phyloP scores from a whole-genome alignment of 306 rosid genomes.

The Vicia faba region DNA sequence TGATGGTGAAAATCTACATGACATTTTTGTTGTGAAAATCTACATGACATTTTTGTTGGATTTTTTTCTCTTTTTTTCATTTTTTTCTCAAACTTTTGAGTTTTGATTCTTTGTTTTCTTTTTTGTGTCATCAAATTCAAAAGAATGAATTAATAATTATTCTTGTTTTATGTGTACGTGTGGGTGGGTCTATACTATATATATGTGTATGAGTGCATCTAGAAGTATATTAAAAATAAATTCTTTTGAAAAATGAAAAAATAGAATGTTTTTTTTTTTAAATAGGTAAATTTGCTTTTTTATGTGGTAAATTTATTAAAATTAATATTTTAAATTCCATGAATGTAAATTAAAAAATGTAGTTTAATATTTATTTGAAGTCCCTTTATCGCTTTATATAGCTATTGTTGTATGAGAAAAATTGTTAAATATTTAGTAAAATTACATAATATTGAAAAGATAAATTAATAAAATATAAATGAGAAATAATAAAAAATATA shows the following conservation, averaged over 20 bases:
- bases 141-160: neutral
- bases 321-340: neutral
- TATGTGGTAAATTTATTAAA: neutral
- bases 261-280: neutral
- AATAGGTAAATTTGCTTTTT: neutral
- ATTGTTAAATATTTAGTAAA: too few species aligned
- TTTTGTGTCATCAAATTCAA: neutral
- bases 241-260: too few species aligned
- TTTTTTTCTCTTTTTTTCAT: slow-evolving; percentile 26
- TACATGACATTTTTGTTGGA: slow-evolving; percentile 30
- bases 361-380: too few species aligned
- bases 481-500: too few species aligned
- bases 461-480: too few species aligned
- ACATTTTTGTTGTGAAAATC: neutral
- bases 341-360: neutral
- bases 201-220: too few species aligned
- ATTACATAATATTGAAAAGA: too few species aligned
- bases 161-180: slow-evolving; percentile 3
- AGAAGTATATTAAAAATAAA: too few species aligned
- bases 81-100: neutral
- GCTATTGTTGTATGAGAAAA: too few species aligned
- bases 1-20: neutral
- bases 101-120: neutral
- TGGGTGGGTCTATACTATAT: neutral
- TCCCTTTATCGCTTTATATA: too few species aligned